Evolutionary conservation across 2,329 filamentous ascomycete species (phyloP).

Genomic region (Exutisphaerella laricina): DNA sequence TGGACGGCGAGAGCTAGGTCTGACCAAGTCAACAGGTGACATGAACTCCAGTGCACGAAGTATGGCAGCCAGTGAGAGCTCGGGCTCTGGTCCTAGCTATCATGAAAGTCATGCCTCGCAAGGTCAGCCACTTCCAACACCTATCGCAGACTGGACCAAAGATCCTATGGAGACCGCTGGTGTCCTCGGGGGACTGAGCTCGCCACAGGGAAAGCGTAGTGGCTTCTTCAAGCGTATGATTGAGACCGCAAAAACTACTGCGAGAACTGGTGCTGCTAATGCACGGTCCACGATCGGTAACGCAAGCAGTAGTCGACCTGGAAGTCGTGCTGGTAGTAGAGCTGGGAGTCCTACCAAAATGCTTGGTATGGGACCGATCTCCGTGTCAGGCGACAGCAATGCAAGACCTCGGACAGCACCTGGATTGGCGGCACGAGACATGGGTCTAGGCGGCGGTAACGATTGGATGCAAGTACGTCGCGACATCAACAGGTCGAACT

Average conservation of each 20-base stretch:
- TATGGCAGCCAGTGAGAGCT: slow-evolving; percentile 52
- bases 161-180: slow-evolving; percentile 59
- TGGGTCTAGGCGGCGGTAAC: slow-evolving; percentile 58
- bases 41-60: slow-evolving; percentile 29
- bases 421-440: slow-evolving; percentile 55
- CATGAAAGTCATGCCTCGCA: slow-evolving; percentile 76
- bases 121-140: slow-evolving; percentile 51
- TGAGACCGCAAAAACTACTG: slow-evolving; percentile 83
- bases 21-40: slow-evolving; percentile 25
- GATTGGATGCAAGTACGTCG: slow-evolving; percentile 98
- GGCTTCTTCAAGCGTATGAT: slow-evolving; percentile 96
- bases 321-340: slow-evolving; percentile 36
- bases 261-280: slow-evolving; percentile 67
- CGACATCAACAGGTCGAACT: slow-evolving; percentile 93
- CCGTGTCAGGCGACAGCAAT: slow-evolving; percentile 48
- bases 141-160: slow-evolving; percentile 57
- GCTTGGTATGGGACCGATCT: slow-evolving; percentile 42
- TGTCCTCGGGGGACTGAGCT: slow-evolving; percentile 69
- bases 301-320: slow-evolving; percentile 36
- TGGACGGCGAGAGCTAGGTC: slow-evolving; percentile 21
- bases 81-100: slow-evolving; percentile 49
- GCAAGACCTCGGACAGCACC: slow-evolving; percentile 26
- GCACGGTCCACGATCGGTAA: slow-evolving; percentile 78
- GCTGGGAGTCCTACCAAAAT: slow-evolving; percentile 45
- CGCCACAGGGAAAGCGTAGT: slow-evolving; percentile 70